Conservation (phyloP, 257 asterid genomes). For the Fraxinus pennsylvanica region DNA sequence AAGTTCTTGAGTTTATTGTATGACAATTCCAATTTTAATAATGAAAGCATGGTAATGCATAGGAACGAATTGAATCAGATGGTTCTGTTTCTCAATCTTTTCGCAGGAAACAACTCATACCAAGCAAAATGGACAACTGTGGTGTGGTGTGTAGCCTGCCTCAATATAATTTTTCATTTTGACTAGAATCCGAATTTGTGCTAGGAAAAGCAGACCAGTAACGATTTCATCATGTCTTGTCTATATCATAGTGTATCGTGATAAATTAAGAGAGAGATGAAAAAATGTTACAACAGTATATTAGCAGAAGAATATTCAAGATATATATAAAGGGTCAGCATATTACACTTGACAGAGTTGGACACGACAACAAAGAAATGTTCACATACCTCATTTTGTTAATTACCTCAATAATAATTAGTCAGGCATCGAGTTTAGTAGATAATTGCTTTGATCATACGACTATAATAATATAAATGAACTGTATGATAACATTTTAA, state of each 20-base stretch:
- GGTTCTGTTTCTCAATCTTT: neutral
- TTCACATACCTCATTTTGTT: no score
- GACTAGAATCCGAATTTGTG: neutral
- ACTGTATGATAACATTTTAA: neutral
- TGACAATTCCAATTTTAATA: neutral
- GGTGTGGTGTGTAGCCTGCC: slow-evolving; percentile 2
- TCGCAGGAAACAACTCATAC: slow-evolving; percentile 9
- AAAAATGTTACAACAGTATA: neutral
- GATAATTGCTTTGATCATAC: no score
- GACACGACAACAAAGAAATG: no score
- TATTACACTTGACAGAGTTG: no score
- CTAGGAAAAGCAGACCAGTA: neutral
- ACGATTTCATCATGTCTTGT: neutral
- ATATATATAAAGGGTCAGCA: neutral
- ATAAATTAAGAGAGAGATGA: neutral
- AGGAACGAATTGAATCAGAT: neutral
- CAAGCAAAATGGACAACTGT: slow-evolving; percentile 25
- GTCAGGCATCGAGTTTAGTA: no score
- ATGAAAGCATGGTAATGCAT: neutral
- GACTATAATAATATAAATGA: neutral
- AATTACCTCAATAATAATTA: no score
- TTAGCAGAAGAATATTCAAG: neutral
- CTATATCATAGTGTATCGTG: neutral
- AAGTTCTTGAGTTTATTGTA: no score
- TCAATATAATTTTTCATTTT: slow-evolving; percentile 2